Evolutionary conservation across 2,329 filamentous ascomycete species (phyloP), one percentile per base, ranked within the genome.

Genomic region (Alternaria tenuissima): DNA sequence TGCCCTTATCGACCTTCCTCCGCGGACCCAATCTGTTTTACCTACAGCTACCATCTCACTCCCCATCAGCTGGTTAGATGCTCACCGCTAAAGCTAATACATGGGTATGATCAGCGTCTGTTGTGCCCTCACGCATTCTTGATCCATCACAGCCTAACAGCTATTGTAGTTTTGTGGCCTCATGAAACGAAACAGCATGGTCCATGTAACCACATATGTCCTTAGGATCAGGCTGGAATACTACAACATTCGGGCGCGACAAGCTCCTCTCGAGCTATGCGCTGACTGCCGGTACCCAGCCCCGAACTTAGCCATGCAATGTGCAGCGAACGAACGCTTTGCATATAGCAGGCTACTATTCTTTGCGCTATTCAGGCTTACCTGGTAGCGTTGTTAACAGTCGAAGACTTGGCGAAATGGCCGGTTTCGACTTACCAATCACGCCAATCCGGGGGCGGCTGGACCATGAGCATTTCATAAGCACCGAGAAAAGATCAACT

Each of bases 361-460:
- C n/a, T 30, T 16, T n/a, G 49, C 22, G 16, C 26, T 22, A 28
- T 52, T 16, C 18, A 14, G 39, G 20, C 6, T 11, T 42, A n/a
- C 49, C 32, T 16, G 28, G 49, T 26, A n/a, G 34, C n/a, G 16
- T 26, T 39, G 34, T 32, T n/a, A 20, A 18, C 20, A 24, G 32
- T 8, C 16, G 14, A 26, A 22, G 36, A 16, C 48, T 55, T 55
- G 52, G 52, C 41, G 18, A 55, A 46, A 32, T 48, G 46, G 44
- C 30, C 44, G 28, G 18, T 30, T 48, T 32, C 18, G 47, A 18
- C 18, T 51, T 36, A 36, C 32, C 32, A 36, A 36, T 36, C 32
- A 36, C 12, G 32, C 34, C 34, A 52, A 52, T 38, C 36, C 48
- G 16, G 36, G 36, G 36, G 49, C 49, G 24, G 7, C 43, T 52